Percentiles rank a stretch among this genome's conserved stretches.
Evolutionary conservation across 805 yeast species (phyloP).

Genomic region (Debaryomyces prosopidis): DNA sequence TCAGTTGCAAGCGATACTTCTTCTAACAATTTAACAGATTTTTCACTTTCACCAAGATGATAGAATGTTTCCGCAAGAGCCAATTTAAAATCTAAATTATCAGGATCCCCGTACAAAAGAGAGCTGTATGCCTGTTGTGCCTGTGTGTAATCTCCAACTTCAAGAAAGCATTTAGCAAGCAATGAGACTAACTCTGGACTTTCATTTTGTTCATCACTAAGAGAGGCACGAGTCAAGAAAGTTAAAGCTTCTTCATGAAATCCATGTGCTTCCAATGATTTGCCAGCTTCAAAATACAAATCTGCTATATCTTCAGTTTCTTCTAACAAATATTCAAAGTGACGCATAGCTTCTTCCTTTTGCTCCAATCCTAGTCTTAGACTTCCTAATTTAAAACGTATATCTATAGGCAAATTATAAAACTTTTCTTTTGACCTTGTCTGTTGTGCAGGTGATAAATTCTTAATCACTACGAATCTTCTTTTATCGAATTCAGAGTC

Average conservation of each 20-base stretch:
- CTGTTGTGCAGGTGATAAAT: conserved; percentile 22
- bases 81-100: conserved; percentile 69
- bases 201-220: conserved; percentile 49
- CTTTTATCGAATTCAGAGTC: conserved; percentile 86
- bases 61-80: conserved; percentile 82
- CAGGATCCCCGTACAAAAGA: conserved; percentile 56
- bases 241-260: conserved; percentile 74
- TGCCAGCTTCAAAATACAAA: conserved; percentile 74
- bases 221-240: conserved; percentile 57
- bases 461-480: conserved; percentile 37
- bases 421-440: conserved; percentile 16
- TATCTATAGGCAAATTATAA: conserved; percentile 76
- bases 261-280: conserved; percentile 66
- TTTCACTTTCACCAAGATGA: conserved; percentile 58
- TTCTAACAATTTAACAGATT: conserved; percentile 53
- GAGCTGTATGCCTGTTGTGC: conserved; percentile 62
- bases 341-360: conserved; percentile 69
- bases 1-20: conserved; percentile 40
- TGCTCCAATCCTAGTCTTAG: conserved; percentile 67
- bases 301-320: conserved; percentile 70
- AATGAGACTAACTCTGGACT: conserved; percentile 54
- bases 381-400: conserved; percentile 76
- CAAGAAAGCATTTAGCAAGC: conserved; percentile 76
- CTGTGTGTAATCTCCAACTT: conserved; percentile 63
- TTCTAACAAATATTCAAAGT: conserved; percentile 59